A percentile compares a stretch with the other conserved stretches of the same genome.
These are phyloP conservation scores for Aureobasidium leucospermi DNA, from an alignment of 2,329 filamentous ascomycete genomes.

Conservation along the genomic window DNA sequence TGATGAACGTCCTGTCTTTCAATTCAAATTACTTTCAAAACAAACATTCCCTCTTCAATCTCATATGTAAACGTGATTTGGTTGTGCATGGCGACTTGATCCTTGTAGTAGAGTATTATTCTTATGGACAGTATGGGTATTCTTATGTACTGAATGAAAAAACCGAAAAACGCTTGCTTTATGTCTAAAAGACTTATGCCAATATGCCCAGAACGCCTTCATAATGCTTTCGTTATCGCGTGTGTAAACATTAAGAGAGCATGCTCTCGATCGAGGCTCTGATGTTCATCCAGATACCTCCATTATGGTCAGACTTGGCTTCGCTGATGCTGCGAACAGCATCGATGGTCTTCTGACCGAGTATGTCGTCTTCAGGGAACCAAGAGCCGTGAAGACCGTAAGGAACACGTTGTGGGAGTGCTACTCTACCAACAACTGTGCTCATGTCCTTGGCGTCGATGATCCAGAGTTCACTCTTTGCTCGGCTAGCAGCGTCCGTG, in stretches of 20 bases:
- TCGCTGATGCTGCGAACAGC: slow-evolving; percentile 23
- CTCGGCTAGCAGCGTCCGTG: slow-evolving; percentile 26
- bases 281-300: slow-evolving; percentile 25
- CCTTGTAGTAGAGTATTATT: neutral
- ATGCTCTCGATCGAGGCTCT: slow-evolving; percentile 24
- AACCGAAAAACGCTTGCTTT: neutral
- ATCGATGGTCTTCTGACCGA: slow-evolving; percentile 38
- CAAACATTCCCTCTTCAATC: too few relatives aligned
- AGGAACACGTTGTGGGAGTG: slow-evolving; percentile 58
- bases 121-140: neutral
- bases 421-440: slow-evolving; percentile 51
- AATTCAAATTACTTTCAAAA: neutral
- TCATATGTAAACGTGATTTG: too few relatives aligned
- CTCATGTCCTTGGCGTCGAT: slow-evolving; percentile 58
- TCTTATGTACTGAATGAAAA: neutral
- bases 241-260: slow-evolving; percentile 17
- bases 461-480: slow-evolving; percentile 59
- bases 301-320: slow-evolving; percentile 19
- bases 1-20: neutral
- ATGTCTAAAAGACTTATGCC: neutral
- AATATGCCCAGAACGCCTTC: neutral
- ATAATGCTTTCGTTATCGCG: neutral
- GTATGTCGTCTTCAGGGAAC: slow-evolving; percentile 50
- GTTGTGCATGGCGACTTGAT: too few relatives aligned
- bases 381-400: slow-evolving; percentile 62